Evolutionary conservation across 83 land plant species (phyloP), one percentile per base, ranked within the genome.

Genomic region (Diphasiastrum complanatum): DNA sequence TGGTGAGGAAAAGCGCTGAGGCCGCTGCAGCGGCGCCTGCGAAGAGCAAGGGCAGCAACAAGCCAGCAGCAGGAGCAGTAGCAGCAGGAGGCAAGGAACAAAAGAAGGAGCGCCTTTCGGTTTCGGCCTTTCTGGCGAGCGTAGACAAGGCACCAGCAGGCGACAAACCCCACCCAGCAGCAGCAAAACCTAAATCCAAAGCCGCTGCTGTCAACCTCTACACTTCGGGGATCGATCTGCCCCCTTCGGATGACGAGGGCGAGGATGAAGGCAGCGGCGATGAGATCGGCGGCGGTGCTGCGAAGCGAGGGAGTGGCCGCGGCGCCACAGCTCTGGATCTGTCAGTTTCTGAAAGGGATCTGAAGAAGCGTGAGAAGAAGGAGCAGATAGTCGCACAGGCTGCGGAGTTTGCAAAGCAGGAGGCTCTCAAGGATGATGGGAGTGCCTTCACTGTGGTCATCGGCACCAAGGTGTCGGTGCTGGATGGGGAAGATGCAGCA

Each of bases 381-480:
- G 87, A 92, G 30, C 46, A 60, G 71, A 43, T 79, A 34, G 80
- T 69, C 27, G 85, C 91, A 20, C 76, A 78, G 27, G 79, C 71
- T 35, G 77, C 72, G 23, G 87, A 85, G 74, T 36, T 65, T 38
- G 91, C 84, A 0, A 79, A 69, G 30, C 60, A 74, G 58, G 97
- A 88, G 65, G 97, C 95, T 16, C 65, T 92, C 30, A 80, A 61
- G 52, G 96, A 92, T 63, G 97, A 92, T 57, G 67, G 65, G 61
- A 86, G 82, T 71, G 97, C 95, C 38, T 92, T 92, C 60, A 74
- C 91, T 10, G 97, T 92, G 25, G 85, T 83, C 35, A 81, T 92
- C 51, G 96, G 88, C 1, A 51, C 77, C 53, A 67, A 72, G 37
- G 61, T 81, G 22, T 40, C 89, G 1, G 75, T 80, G 33, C 78